Evolutionary conservation across 352 stramenopile species (phyloP), one percentile per base, ranked within the genome.

Genomic region (Pseudoperonospora humuli): DNA sequence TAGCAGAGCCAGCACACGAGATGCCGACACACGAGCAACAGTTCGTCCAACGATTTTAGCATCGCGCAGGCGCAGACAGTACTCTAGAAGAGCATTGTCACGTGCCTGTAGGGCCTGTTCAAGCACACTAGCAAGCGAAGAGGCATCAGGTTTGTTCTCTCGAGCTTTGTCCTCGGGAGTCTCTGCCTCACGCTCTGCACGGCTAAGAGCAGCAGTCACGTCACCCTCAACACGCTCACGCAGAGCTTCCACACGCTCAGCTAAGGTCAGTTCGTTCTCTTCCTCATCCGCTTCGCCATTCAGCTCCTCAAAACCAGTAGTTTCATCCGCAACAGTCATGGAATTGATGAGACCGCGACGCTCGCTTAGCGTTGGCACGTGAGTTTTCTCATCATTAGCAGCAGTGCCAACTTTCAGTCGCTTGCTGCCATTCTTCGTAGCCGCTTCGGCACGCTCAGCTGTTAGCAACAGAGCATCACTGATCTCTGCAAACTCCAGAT

Each of bases 51-150:
- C 77, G 20, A 86, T 70, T 57, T 93, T 93, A 25, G 45, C 29
- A 50, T 93, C 81, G 31, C 74, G 76, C 27, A 74, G 83, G 34
- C 78, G 72, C 39, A 93, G 50, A 49, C 74, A 86, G 53, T 91
- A 86, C 61, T 93, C 81, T 7, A 93, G 57, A 47, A 91, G 78
- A 25, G 78, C 78, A 34, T 91, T 91, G 74, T 93, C 81, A 47
- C 87, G 86, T 26, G 81, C 78, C 59, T 93, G 78, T 26, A 93
- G 57, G 14, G 81, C 78, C 56, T 93, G 81, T 51, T 90, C 78
- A 8, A 93, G 56, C 25, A 93, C 73, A 59, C 67, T 80, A 32
- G 78, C 77, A 23, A 93, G 68, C 15, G 81, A 93, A 36, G 80
- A 87, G 24, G 80, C 80, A 52, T 93, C 73, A n/a, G 77, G 73